phyloP scores from a whole-genome alignment of 352 stramenopile genomes.

The Albugo laibachii region DNA sequence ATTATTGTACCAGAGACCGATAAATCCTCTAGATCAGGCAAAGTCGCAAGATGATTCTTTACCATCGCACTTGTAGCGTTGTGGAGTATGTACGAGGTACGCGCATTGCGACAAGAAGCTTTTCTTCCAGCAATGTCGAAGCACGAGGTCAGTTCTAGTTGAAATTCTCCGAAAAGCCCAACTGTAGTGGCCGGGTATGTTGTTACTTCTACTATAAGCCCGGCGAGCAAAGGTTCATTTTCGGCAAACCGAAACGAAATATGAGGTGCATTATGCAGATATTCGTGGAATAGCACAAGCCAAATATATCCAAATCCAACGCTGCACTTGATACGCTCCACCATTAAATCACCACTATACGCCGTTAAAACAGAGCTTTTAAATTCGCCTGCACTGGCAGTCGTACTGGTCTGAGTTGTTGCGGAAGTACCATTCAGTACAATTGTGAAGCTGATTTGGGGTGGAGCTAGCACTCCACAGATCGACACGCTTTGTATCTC shows the following conservation, averaged over 20 bases:
- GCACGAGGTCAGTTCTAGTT: conserved; percentile 15
- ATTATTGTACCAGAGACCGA: background rate
- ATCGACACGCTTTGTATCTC: conserved; percentile 21
- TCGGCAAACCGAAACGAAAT: conserved; percentile 10
- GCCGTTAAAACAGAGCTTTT: conserved; percentile 1
- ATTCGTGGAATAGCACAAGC: conserved; percentile 16
- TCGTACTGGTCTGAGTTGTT: conserved; percentile 7
- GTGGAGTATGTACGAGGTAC: too few species aligned
- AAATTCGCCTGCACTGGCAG: conserved; percentile 16
- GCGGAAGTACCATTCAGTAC: conserved; percentile 17
- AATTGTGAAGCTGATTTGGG: conserved; percentile 13
- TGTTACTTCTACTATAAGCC: conserved; percentile 12
- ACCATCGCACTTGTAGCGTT: background rate
- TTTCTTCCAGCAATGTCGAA: conserved; percentile 7
- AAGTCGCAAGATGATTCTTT: background rate
- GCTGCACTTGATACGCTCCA: conserved; percentile 16
- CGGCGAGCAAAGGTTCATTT: conserved; percentile 8
- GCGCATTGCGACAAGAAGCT: conserved; percentile 1
- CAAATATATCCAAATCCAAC: conserved; percentile 21
- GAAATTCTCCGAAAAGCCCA: conserved; percentile 2
- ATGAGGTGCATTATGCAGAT: conserved; percentile 1
- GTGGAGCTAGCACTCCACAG: conserved; percentile 11
- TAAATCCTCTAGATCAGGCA: background rate
- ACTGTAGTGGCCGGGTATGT: conserved; percentile 12
- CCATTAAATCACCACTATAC: background rate